These are phyloP conservation scores for Tieghemostelium lacteum DNA, from an alignment of 78 protist species.

Conservation along the genomic window DNA sequence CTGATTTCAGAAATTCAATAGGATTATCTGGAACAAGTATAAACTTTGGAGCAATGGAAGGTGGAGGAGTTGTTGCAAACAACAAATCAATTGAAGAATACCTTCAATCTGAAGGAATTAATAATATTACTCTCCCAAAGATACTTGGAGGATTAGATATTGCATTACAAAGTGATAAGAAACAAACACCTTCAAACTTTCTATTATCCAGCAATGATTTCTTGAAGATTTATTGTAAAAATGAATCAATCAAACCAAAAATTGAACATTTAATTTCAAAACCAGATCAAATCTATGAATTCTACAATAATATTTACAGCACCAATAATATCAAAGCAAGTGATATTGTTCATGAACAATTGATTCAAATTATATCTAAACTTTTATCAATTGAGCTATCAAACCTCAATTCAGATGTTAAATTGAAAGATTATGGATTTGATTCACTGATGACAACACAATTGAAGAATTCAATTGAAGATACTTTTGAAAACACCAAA, in stretches of 20 bases:
- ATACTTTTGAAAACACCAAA: constrained; percentile 28
- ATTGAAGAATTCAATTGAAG: constrained; percentile 53
- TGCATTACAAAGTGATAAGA: neutral
- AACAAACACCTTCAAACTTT: neutral
- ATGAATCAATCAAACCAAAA: constrained; percentile 24
- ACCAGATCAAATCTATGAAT: too few relatives aligned
- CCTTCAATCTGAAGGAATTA: constrained; percentile 33
- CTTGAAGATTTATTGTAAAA: neutral
- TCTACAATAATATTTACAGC: neutral
- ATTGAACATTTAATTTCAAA: constrained; percentile 35
- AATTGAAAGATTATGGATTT: constrained; percentile 63
- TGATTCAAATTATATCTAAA: constrained; percentile 22
- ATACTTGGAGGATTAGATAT: constrained; percentile 41
- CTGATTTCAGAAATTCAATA: constrained; percentile 21
- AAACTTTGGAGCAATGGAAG: constrained; percentile 81
- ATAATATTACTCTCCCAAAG: constrained; percentile 35
- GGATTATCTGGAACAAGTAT: constrained; percentile 65
- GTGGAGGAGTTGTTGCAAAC: constrained; percentile 58
- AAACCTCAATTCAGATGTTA: constrained; percentile 41
- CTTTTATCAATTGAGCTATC: constrained; percentile 50
- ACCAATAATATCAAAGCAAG: neutral
- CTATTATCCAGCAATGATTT: constrained; percentile 6
- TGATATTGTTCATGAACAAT: neutral
- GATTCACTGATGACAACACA: constrained; percentile 47
- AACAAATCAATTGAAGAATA: constrained; percentile 35